A percentile compares a stretch with the other conserved stretches of the same genome.
Evolutionary conservation across 805 yeast species (phyloP).

Genomic region (Teunomyces kruisii): DNA sequence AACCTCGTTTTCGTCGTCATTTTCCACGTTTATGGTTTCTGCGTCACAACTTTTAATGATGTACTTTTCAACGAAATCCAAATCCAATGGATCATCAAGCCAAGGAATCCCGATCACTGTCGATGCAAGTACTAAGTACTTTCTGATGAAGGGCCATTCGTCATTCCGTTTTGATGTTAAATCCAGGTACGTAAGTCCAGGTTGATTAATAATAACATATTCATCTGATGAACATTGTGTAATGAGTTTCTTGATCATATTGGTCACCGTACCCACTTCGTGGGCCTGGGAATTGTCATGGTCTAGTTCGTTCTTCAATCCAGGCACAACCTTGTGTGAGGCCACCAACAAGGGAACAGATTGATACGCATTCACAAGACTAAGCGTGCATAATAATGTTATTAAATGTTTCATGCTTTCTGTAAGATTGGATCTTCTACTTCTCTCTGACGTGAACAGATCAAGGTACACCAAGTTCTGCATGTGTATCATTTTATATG

Average conservation of each 20-base stretch:
- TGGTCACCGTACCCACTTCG: slow-evolving; percentile 25
- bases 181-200: slow-evolving; percentile 35
- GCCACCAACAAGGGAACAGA: slow-evolving; percentile 36
- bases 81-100: slow-evolving; percentile 40
- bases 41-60: slow-evolving; percentile 55
- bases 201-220: slow-evolving; percentile 38
- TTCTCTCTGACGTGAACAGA: too few species aligned
- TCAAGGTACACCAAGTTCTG: background rate
- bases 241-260: slow-evolving; percentile 34
- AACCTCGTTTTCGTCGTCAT: slow-evolving; percentile 45
- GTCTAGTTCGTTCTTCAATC: slow-evolving; percentile 22
- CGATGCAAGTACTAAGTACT: slow-evolving; percentile 55
- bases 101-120: slow-evolving; percentile 61
- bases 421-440: too few species aligned
- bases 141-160: slow-evolving; percentile 49
- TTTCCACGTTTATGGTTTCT: slow-evolving; percentile 34
- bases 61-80: slow-evolving; percentile 41
- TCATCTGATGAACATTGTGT: slow-evolving; percentile 41
- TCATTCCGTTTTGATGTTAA: slow-evolving; percentile 29
- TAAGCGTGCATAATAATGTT: background rate
- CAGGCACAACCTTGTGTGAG: slow-evolving; percentile 38
- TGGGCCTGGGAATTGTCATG: slow-evolving; percentile 19
- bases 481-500: background rate
- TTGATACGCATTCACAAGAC: background rate
- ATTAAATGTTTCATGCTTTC: background rate